Percentiles rank a stretch among this genome's conserved stretches.
Evolutionary conservation across 345 rosid species (phyloP).

Genomic region (Laguncularia racemosa): DNA sequence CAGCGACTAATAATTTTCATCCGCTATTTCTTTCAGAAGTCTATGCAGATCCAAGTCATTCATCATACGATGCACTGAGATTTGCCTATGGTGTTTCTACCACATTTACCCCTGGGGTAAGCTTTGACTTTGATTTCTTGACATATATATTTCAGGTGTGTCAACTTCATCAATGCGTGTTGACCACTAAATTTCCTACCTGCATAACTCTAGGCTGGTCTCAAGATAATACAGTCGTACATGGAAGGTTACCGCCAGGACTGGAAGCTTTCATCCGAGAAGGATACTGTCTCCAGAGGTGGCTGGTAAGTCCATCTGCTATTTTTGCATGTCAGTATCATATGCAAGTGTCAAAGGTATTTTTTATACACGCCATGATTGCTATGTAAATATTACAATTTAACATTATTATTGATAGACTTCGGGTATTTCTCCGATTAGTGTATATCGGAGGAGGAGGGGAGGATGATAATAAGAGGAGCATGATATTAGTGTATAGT

Average conservation of each 20-base stretch:
- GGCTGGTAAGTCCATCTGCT: constrained; percentile 59
- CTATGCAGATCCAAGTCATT: constrained; percentile 84
- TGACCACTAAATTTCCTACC: neutral
- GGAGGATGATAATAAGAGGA: too few species aligned
- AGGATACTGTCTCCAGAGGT: constrained; percentile 68
- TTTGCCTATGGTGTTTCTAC: constrained; percentile 71
- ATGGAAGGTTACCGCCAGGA: constrained; percentile 96
- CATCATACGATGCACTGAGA: constrained; percentile 64
- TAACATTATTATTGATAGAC: too few species aligned
- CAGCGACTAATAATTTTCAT: neutral
- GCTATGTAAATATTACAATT: too few species aligned
- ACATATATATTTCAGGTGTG: neutral
- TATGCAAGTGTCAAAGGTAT: too few species aligned
- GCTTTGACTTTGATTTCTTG: constrained; percentile 4
- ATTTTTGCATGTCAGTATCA: too few species aligned
- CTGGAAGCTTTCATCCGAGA: constrained; percentile 85
- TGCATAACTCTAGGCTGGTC: constrained; percentile 54
- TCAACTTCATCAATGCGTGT: neutral
- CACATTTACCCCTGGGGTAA: constrained; percentile 83
- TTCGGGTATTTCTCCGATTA: too few species aligned
- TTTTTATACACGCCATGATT: too few species aligned
- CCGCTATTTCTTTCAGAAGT: constrained; percentile 51
- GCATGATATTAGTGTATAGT: too few species aligned
- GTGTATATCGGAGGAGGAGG: too few species aligned
- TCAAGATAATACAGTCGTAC: constrained; percentile 74